Evolutionary conservation across 2,329 filamentous ascomycete species (phyloP), one percentile per base, ranked within the genome.

Genomic region (Ophiostoma australiae): DNA sequence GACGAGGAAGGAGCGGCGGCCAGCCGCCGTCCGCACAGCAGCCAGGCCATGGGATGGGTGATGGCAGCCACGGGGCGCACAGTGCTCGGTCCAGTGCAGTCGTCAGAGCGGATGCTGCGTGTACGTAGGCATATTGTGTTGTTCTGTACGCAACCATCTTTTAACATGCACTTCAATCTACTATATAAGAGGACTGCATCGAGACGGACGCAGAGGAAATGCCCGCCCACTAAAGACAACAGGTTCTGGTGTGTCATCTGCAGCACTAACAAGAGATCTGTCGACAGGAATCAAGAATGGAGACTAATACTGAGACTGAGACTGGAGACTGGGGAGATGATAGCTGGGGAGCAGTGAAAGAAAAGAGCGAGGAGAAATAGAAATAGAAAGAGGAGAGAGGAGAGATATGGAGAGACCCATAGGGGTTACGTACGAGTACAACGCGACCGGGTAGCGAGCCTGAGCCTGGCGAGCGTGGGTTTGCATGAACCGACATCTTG

Each of bases 401-500:
- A 48, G 4, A n/a, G 4, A 48, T 39, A 39, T 39, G 44, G 17
- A 48, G 44, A 48, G 17, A 58, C 52, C 52, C 52, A 31, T 58
- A 58, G 23, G 27, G 52, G 52, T 58, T 23, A 58, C 52, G 52
- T 58, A 48, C 23, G 52, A 13, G 52, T 58, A 27, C 52, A 27
- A 58, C 52, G 52, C 17, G 52, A 58, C 52, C n/a, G 8, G 52
- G 52, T 58, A 27, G 52, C n/a, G n/a, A 58, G 52, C n/a, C 52
- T 58, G 39, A 39, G 37, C 37, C 37, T 39, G 35, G 7, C 48
- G n/a, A 55, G 52, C 23, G 10, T 27, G 52, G 52, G 52, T 58
- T 27, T 58, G 52, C 52, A 58, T 58, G 52, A 58, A 58, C 23
- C 10, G n/a, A 31, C 23, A 58, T 58, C 52, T 58, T 58, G 52